phyloP scores from a whole-genome alignment of 192 early-diverging fungal genomes.

The Coemansia sp. region DNA sequence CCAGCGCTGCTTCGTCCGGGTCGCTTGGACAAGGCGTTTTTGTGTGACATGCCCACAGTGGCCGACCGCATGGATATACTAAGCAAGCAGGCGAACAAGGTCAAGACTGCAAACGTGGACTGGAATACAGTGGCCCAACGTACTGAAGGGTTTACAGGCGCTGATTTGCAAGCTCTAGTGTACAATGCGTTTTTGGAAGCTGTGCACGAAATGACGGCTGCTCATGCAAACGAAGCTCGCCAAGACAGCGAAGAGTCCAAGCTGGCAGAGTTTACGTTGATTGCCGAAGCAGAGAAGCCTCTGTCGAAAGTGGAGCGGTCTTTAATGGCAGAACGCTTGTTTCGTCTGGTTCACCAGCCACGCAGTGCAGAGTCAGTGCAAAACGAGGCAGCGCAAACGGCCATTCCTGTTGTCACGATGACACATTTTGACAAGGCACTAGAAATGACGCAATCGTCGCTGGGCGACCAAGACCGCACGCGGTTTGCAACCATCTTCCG shows the following conservation, averaged over 20 bases:
- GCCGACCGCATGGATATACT: slow-evolving; percentile 85
- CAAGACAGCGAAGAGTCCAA: neutral
- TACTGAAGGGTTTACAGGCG: slow-evolving; percentile 81
- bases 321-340: slow-evolving; percentile 21
- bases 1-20: slow-evolving; percentile 80
- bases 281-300: neutral
- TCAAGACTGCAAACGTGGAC: slow-evolving; percentile 64
- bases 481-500: slow-evolving; percentile 43
- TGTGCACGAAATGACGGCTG: slow-evolving; percentile 63
- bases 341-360: slow-evolving; percentile 6
- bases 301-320: slow-evolving; percentile 23
- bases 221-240: neutral
- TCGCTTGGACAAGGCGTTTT: slow-evolving; percentile 77
- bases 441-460: slow-evolving; percentile 28
- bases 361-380: neutral
- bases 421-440: slow-evolving; percentile 33
- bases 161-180: slow-evolving; percentile 91
- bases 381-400: neutral
- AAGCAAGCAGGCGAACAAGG: slow-evolving; percentile 66
- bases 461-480: slow-evolving; percentile 23
- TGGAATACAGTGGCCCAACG: slow-evolving; percentile 61
- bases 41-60: slow-evolving; percentile 79
- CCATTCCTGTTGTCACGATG: slow-evolving; percentile 25
- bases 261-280: slow-evolving; percentile 18
- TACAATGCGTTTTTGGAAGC: slow-evolving; percentile 91